phyloP scores from a whole-genome alignment of 108 stramenopile genomes.

The Chaetoceros tenuissimus region DNA sequence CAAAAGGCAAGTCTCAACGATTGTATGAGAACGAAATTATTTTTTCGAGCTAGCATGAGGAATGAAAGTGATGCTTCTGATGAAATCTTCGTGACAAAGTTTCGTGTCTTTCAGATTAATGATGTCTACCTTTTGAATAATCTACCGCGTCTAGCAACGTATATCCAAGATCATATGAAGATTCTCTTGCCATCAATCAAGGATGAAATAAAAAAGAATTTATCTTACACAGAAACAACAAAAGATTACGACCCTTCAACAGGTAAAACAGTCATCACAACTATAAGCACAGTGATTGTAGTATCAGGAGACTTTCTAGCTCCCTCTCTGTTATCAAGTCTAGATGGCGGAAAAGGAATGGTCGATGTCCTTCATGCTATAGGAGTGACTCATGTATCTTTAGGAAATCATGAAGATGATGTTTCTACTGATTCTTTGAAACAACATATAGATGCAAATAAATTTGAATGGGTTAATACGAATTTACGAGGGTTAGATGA shows the following conservation, averaged over 20 bases:
- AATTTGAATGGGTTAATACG: conserved; percentile 25
- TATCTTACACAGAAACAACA: too few species aligned
- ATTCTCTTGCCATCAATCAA: too few species aligned
- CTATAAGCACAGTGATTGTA: conserved; percentile 42
- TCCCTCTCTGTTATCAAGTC: conserved; percentile 47
- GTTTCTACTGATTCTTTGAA: conserved; percentile 31
- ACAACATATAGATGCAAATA: conserved; percentile 21
- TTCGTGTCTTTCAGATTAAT: conserved; percentile 37
- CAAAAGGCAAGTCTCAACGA: too few species aligned
- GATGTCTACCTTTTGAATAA: conserved; percentile 41
- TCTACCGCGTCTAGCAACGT: conserved; percentile 30
- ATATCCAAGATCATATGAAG: too few species aligned
- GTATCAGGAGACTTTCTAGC: conserved; percentile 69
- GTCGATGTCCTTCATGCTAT: conserved; percentile 42
- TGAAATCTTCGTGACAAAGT: too few species aligned
- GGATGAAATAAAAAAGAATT: too few species aligned
- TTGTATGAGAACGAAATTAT: too few species aligned
- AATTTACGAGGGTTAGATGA: conserved; percentile 37
- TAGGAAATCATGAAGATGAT: conserved; percentile 82
- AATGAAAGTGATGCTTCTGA: too few species aligned
- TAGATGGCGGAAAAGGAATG: conserved; percentile 61
- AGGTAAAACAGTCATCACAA: too few species aligned
- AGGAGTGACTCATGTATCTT: conserved; percentile 54
- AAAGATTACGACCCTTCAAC: too few species aligned
- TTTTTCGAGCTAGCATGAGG: too few species aligned